Conservation (phyloP, 2,329 filamentous ascomycete genomes). For the Talaromyces sp. region DNA sequence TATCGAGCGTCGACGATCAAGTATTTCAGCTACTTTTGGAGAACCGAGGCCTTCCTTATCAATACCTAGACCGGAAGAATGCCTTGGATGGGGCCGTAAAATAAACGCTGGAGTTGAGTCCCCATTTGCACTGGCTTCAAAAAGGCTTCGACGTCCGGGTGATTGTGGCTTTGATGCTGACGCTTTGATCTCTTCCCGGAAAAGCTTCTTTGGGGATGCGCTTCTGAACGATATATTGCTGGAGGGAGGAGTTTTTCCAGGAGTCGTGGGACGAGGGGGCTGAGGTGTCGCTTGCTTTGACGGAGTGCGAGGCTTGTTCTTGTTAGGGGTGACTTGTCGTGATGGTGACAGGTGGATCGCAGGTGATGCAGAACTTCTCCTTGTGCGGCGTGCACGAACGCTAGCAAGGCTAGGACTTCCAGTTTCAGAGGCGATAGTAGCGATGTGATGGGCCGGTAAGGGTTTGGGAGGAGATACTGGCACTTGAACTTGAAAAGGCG, state of each 20-base stretch:
- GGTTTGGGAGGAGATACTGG: conserved; percentile 31
- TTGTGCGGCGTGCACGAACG: conserved; percentile 47
- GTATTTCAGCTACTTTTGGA: conserved; percentile 66
- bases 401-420: conserved; percentile 56
- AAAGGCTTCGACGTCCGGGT: conserved; percentile 44
- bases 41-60: conserved; percentile 72
- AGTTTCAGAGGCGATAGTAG: conserved; percentile 46
- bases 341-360: conserved; percentile 43
- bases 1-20: conserved; percentile 69
- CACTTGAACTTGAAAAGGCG: conserved; percentile 44
- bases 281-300: conserved; percentile 46
- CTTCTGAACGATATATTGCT: conserved; percentile 46
- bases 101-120: conserved; percentile 61
- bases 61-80: conserved; percentile 65
- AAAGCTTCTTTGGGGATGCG: conserved; percentile 51
- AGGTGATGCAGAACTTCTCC: conserved; percentile 47
- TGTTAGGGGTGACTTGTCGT: conserved; percentile 41
- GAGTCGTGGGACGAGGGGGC: conserved; percentile 45
- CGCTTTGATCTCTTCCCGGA: conserved; percentile 40
- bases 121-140: conserved; percentile 54
- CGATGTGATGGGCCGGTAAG: conserved; percentile 31
- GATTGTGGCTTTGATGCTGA: conserved; percentile 38
- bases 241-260: conserved; percentile 50
- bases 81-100: conserved; percentile 58
- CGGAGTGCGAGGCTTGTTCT: conserved; percentile 38